phyloP scores from a whole-genome alignment of 371 early-diverging fungal genomes.

The Saksenaea oblongispora region DNA sequence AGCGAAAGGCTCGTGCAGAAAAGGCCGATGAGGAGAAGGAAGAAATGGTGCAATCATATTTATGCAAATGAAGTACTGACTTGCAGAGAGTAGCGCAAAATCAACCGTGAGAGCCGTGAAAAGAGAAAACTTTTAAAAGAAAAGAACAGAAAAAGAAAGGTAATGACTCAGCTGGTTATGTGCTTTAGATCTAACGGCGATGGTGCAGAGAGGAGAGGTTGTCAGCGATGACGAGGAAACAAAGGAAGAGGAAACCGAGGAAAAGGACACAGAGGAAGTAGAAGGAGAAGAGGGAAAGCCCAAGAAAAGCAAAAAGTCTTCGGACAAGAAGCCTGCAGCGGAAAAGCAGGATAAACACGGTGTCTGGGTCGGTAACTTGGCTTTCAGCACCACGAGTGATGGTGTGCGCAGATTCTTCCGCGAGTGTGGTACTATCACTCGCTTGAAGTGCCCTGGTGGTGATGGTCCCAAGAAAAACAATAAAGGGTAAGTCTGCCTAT shows the following conservation, averaged over 20 bases:
- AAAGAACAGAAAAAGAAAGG: constrained; percentile 49
- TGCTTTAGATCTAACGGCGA: neutral
- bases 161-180: constrained; percentile 1
- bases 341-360: constrained; percentile 49
- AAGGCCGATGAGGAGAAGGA: constrained; percentile 20
- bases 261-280: constrained; percentile 23
- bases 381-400: constrained; percentile 59
- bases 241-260: constrained; percentile 13
- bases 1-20: constrained; percentile 7
- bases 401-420: constrained; percentile 59
- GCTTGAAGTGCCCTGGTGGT: constrained; percentile 66
- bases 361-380: constrained; percentile 80
- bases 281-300: constrained; percentile 22
- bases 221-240: constrained; percentile 35
- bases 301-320: constrained; percentile 20
- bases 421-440: constrained; percentile 63
- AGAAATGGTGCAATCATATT: constrained; percentile 21
- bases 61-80: constrained; percentile 10
- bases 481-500: constrained; percentile 42
- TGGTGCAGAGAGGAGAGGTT: constrained; percentile 39
- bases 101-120: constrained; percentile 42
- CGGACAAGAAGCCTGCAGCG: constrained; percentile 33
- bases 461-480: constrained; percentile 42
- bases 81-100: constrained; percentile 28
- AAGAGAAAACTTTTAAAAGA: constrained; percentile 46